Base-by-base conservation (phyloP, 768 basidiomycete genomes). In the Boletus patriciae region DNA sequence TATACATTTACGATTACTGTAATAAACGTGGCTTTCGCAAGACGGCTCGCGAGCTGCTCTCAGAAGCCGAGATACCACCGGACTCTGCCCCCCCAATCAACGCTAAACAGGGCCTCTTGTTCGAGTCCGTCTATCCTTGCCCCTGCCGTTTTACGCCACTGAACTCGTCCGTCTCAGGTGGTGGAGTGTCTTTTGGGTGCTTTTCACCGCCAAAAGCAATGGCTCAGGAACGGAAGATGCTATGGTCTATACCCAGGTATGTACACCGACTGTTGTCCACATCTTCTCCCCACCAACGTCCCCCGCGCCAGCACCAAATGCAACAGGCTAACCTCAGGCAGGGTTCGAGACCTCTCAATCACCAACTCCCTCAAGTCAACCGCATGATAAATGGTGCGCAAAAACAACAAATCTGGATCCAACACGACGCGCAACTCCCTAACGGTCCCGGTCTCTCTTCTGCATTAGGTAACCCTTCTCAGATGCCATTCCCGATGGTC, bases 101-200 rank as follows among this genome's bases (percentile, higher is more conserved):
- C 67, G 90, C 90, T 21, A 83, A 83, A 54, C 90, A 92, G 70
- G 90, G 90, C 51, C 78, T 92, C 59, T 77, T 92, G 41, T 92
- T 90, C 75, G 90, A 92, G 88, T 90, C 65, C 49, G 87, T 65
- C 49, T 7, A 10, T 34, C 1, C n/a, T 18, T 38, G 19, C 48
- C 16, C 13, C 37, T 37, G 2, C 19, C 12, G 9, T 15, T 34
- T 18, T 11, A 12, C 19, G 37, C 25, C 47, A n/a, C 21, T 11
- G 7, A 34, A 12, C 55, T 55, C 37, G 47, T 64, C 34, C 42
- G 23, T 27, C 41, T 7, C 38, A 91, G 90, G 69, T 92, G 90
- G 90, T 92, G 90, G 90, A 88, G 84, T 62, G 90, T 92, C 23
- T 92, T 92, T 65, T 92, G 90, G 90, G 85, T 90, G 0, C 75